Evolutionary conservation across 2,329 filamentous ascomycete species (phyloP), one percentile per base, ranked within the genome.

Genomic region (Trichoderma atroviride): DNA sequence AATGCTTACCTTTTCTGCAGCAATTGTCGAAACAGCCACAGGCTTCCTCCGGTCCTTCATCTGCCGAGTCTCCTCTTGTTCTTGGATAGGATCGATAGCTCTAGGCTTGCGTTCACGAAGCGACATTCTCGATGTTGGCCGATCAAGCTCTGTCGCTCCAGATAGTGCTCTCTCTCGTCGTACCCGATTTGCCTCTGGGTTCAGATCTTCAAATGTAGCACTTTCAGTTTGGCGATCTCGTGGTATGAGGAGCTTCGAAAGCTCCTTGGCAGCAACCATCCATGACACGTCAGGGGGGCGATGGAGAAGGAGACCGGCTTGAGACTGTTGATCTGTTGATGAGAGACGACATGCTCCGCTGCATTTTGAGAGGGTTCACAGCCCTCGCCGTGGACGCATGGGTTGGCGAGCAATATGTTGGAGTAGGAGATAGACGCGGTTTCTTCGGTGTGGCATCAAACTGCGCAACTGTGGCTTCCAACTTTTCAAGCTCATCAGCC

Each of bases 331-430:
- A 50, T n/a, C 65, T 71, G 5, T 71, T 62, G 33, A 74, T 75
- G 57, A 88, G 80, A 11, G 85, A 85, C 4, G 90, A 91, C 33
- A 89, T 79, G 72, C 85, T 91, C 33, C 90, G 86, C 53, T 88
- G 86, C 72, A 92, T 83, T 71, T 88, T 91, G 10, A 89, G 82
- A 1, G 90, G 87, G 57, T 91, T 87, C 0, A 92, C 85, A 13
- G 93, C 89, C 79, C 93, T 97, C 29, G 93, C 93, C 1, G 89
- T 89, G 53, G 93, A 98, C 0, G 95, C 92, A 71, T 95, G 92
- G 0, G 95, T 98, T 0, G 94, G 93, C 1, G 94, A 93, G 2
- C 89, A 93, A 79, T 94, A 97, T 1, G 92, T 94, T 1, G 92
- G 90, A 10, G 85, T 78, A 27, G 86, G 86, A 16, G 85, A 83